Evolutionary conservation across 192 early-diverging fungal genomes (phyloP).

Genomic region (Entophlyctis luteolus): DNA sequence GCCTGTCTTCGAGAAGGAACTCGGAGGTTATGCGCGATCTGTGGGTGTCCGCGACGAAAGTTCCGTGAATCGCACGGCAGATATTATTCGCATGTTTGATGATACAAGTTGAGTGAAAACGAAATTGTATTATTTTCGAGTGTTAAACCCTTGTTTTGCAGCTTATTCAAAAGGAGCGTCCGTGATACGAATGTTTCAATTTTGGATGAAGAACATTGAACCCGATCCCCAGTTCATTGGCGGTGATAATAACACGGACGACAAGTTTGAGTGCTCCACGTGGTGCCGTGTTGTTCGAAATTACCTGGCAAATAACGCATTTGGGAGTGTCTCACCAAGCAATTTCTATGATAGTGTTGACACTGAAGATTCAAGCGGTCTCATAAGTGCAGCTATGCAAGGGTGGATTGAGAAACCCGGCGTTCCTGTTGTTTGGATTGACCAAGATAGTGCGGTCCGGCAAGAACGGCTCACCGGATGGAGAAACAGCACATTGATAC

Average conservation of each 20-base stretch:
- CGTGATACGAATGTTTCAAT: constrained; percentile 29
- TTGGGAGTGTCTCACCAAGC: background rate
- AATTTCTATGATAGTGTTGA: constrained; percentile 1
- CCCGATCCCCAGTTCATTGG: background rate
- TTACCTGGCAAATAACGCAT: constrained; percentile 5
- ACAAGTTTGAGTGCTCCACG: constrained; percentile 4
- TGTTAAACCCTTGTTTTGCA: background rate
- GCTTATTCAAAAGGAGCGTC: constrained; percentile 30
- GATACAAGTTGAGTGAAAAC: constrained; percentile 18
- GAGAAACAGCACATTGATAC: background rate
- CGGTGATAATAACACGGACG: background rate
- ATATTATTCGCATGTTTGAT: constrained; percentile 23
- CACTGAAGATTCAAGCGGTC: constrained; percentile 6
- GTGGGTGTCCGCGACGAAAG: background rate
- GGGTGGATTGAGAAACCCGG: constrained; percentile 18
- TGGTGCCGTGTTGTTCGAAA: constrained; percentile 14
- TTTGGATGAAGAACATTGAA: constrained; percentile 4
- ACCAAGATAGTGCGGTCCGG: background rate
- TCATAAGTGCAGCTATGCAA: constrained; percentile 1
- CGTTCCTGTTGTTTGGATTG: constrained; percentile 9
- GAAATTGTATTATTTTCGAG: background rate
- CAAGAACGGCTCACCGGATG: constrained; percentile 14
- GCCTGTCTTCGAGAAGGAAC: constrained; percentile 1
- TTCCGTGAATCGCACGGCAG: background rate
- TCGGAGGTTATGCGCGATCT: constrained; percentile 2